phyloP scores from a whole-genome alignment of 1,284 basidiomycete genomes.

The Chiua sp. region DNA sequence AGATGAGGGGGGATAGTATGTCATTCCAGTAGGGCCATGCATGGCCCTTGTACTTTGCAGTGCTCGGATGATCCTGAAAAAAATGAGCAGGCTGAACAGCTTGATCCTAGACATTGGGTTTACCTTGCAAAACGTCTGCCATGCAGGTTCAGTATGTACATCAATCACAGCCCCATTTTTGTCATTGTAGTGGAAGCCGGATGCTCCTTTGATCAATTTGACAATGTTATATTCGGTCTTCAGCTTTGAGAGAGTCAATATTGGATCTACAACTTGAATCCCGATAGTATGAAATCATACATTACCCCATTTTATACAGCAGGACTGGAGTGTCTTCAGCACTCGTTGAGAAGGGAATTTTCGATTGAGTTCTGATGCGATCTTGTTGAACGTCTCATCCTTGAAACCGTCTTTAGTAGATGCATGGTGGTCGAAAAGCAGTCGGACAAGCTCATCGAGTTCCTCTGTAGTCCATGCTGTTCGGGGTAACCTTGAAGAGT shows the following conservation, averaged over 20 bases:
- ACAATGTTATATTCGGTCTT: background rate
- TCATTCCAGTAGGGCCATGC: background rate
- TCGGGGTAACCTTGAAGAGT: no score
- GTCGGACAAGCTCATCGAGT: no score
- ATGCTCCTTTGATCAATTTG: background rate
- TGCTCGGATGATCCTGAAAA: background rate
- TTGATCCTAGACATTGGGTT: no score
- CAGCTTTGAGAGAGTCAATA: background rate
- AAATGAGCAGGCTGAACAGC: background rate
- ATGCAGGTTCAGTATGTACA: background rate
- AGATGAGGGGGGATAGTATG: background rate
- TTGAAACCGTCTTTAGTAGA: no score
- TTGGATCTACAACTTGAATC: no score
- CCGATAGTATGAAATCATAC: background rate
- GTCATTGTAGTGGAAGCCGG: background rate
- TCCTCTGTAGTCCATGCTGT: no score
- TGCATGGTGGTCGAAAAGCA: no score
- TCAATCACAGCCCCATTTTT: background rate
- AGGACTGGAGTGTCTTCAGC: background rate
- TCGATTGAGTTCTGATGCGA: no score
- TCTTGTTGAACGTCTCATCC: no score
- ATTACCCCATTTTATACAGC: background rate
- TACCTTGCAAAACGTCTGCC: background rate
- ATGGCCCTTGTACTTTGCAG: background rate
- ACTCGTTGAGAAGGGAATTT: no score